These are phyloP conservation scores for Cinnamomum chago DNA, from an alignment of 164 flowering plant species.

Conservation along the genomic window DNA sequence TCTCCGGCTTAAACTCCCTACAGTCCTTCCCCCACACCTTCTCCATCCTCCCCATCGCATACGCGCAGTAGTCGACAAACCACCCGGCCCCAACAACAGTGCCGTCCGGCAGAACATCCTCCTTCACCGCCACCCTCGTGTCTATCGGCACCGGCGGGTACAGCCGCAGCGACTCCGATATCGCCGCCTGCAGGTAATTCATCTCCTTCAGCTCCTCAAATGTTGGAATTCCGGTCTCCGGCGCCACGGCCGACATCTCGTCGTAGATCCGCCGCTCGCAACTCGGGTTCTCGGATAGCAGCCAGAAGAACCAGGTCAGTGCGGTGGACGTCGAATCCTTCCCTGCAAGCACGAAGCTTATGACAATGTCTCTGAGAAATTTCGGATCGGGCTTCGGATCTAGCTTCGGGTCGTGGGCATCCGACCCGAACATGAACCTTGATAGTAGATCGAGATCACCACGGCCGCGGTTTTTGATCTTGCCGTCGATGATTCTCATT, in stretches of 20 bases:
- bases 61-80: conserved; percentile 47
- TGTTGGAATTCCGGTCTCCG: conserved; percentile 12
- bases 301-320: conserved; percentile 54
- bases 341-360: conserved; percentile 50
- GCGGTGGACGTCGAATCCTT: conserved; percentile 44
- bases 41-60: conserved; percentile 55
- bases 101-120: conserved; percentile 43
- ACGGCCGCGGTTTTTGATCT: background rate
- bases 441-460: conserved; percentile 28
- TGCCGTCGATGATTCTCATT: conserved; percentile 20
- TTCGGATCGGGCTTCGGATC: conserved; percentile 18
- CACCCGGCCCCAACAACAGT: conserved; percentile 37
- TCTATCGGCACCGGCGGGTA: conserved; percentile 50
- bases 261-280: conserved; percentile 20
- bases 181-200: conserved; percentile 41
- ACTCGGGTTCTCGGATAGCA: conserved; percentile 30
- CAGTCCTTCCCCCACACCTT: conserved; percentile 51
- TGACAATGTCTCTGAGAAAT: conserved; percentile 40
- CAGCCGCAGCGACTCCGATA: conserved; percentile 42
- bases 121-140: conserved; percentile 25
- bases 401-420: background rate
- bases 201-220: conserved; percentile 38
- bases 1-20: conserved; percentile 45
- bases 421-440: conserved; percentile 25
- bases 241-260: conserved; percentile 15